Conservation (phyloP, 2,329 filamentous ascomycete genomes). For the Exutisphaerella laricina region DNA sequence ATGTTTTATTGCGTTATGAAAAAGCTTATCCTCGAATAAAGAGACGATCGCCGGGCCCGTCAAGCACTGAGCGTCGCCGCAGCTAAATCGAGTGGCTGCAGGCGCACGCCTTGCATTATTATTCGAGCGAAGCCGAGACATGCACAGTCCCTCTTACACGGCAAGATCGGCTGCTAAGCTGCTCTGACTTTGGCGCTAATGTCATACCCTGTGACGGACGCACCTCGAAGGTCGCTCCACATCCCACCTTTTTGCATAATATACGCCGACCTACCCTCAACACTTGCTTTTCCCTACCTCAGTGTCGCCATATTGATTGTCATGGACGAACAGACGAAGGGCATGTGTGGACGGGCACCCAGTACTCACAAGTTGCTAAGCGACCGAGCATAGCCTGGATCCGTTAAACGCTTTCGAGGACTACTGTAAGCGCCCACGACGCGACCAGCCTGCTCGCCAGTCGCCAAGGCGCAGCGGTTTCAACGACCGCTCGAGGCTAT, state of each 20-base stretch:
- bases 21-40: conserved; percentile 3
- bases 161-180: conserved; percentile 4
- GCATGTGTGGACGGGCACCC: conserved; percentile 25
- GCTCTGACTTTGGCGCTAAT: conserved; percentile 4
- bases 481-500: conserved; percentile 3
- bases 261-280: conserved; percentile 7
- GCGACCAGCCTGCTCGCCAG: too few species aligned
- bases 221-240: neutral
- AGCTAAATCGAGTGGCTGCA: neutral
- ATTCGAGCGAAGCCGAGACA: conserved; percentile 1
- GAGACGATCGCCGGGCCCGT: neutral
- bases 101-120: neutral
- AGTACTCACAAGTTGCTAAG: conserved; percentile 22
- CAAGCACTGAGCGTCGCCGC: conserved; percentile 1
- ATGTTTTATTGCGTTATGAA: neutral
- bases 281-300: conserved; percentile 3
- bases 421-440: neutral
- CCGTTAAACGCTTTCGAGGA: neutral
- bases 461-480: conserved; percentile 4
- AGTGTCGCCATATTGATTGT: conserved; percentile 6
- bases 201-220: neutral
- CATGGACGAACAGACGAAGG: conserved; percentile 25
- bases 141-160: too few species aligned
- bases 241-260: neutral
- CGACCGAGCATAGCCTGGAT: conserved; percentile 2